Percentiles rank a stretch among this genome's conserved stretches.
Evolutionary conservation across 108 stramenopile genomes (phyloP).

Genomic region (Skeletonema potamos): DNA sequence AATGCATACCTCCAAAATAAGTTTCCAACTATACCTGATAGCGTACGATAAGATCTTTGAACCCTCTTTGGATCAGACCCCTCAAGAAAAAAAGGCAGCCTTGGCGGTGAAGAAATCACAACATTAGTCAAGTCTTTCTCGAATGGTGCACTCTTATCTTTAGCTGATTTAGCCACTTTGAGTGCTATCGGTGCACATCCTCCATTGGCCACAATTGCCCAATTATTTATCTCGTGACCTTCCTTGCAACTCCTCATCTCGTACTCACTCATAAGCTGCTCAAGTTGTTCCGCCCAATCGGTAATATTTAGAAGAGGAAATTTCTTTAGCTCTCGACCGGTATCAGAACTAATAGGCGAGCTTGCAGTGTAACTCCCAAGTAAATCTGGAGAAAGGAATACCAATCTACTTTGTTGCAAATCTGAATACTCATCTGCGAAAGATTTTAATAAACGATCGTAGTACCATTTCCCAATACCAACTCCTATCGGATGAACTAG

Average conservation of each 20-base stretch:
- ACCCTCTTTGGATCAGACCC: constrained; percentile 39
- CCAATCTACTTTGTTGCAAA: neutral
- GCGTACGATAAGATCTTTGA: constrained; percentile 45
- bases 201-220: constrained; percentile 62
- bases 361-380: constrained; percentile 57
- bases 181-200: constrained; percentile 68
- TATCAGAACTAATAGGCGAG: constrained; percentile 8
- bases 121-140: constrained; percentile 31
- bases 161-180: constrained; percentile 37
- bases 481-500: constrained; percentile 70
- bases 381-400: constrained; percentile 55
- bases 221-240: constrained; percentile 24
- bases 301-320: constrained; percentile 56
- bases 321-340: neutral
- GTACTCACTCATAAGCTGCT: constrained; percentile 45
- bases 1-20: constrained; percentile 70
- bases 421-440: constrained; percentile 9
- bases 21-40: constrained; percentile 49
- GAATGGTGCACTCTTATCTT: constrained; percentile 13
- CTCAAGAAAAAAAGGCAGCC: constrained; percentile 48
- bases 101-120: constrained; percentile 55
- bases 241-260: constrained; percentile 9
- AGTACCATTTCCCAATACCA: constrained; percentile 63
- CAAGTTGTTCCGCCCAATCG: constrained; percentile 59
- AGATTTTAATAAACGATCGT: constrained; percentile 51